phyloP scores from a whole-genome alignment of 305 asterid genomes.

The Lippia alba region DNA sequence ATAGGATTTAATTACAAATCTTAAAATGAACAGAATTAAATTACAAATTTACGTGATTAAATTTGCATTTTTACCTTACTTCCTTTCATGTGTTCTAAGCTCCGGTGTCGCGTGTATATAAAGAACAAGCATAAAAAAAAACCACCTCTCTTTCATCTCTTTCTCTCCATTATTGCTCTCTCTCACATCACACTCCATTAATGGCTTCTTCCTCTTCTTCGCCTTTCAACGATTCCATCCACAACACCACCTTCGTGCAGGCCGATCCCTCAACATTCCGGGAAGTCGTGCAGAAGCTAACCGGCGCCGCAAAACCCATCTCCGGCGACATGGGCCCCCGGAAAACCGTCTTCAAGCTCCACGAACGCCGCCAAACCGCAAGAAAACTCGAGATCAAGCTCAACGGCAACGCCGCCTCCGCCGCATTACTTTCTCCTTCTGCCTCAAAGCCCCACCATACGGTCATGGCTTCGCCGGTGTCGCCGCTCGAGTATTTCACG shows the following conservation, averaged over 20 bases:
- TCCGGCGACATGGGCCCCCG: constrained; percentile 54
- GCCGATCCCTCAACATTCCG: constrained; percentile 83
- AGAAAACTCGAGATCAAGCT: constrained; percentile 68
- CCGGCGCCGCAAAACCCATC: constrained; percentile 53
- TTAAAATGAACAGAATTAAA: too few relatives aligned
- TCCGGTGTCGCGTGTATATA: too few relatives aligned
- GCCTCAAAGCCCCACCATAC: constrained; percentile 20
- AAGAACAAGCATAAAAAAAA: not conserved
- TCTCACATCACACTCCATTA: constrained; percentile 12
- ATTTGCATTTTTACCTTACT: too few relatives aligned
- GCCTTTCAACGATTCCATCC: constrained; percentile 34
- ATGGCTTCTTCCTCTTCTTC: constrained; percentile 47
- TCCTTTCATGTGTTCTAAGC: too few relatives aligned
- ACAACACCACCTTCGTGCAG: constrained; percentile 73
- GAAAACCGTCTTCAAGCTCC: constrained; percentile 59
- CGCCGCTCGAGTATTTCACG: constrained; percentile 58
- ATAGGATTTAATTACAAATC: too few relatives aligned
- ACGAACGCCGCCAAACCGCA: constrained; percentile 61
- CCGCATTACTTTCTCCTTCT: constrained; percentile 17
- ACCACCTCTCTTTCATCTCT: constrained; percentile 22
- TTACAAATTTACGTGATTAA: too few relatives aligned
- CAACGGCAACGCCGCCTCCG: constrained; percentile 12
- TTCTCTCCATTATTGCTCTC: not conserved
- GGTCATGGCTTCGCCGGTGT: constrained; percentile 73
- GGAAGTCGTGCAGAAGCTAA: constrained; percentile 71